phyloP scores from a whole-genome alignment of 768 basidiomycete genomes.

The Suillus placidus region DNA sequence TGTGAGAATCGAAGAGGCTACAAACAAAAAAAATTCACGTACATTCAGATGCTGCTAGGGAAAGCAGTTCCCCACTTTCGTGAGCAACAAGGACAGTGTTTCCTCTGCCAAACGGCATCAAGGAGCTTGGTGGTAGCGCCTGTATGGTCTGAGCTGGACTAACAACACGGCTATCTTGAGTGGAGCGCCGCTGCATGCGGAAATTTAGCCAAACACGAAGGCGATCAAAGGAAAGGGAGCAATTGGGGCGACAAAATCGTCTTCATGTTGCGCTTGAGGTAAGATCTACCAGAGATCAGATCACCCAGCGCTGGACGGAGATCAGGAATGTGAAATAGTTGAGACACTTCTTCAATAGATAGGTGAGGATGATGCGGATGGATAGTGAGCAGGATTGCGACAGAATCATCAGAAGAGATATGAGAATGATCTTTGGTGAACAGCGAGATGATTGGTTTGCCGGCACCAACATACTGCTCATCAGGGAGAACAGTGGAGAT shows the following conservation, averaged over 20 bases:
- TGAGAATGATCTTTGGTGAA: constrained; percentile 1
- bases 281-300: constrained; percentile 7
- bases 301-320: constrained; percentile 13
- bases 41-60: neutral
- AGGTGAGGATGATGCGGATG: constrained; percentile 5
- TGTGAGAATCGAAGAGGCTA: neutral
- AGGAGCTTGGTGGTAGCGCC: constrained; percentile 1
- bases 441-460: constrained; percentile 7
- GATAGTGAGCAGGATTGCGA: constrained; percentile 1
- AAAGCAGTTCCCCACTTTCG: neutral
- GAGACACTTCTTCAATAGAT: constrained; percentile 2
- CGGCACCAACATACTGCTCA: neutral
- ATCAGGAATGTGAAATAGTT: constrained; percentile 5
- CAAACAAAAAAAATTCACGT: neutral
- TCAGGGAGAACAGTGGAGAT: constrained; percentile 7
- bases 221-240: constrained; percentile 5
- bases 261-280: neutral
- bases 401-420: constrained; percentile 1
- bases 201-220: neutral
- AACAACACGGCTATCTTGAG: neutral
- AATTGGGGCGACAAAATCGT: neutral
- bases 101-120: constrained; percentile 1
- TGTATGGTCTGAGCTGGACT: constrained; percentile 4
- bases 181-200: neutral
- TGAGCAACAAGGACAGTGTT: constrained; percentile 10